Conservation (phyloP, 2,329 filamentous ascomycete species). For the Penicillium concentricum region DNA sequence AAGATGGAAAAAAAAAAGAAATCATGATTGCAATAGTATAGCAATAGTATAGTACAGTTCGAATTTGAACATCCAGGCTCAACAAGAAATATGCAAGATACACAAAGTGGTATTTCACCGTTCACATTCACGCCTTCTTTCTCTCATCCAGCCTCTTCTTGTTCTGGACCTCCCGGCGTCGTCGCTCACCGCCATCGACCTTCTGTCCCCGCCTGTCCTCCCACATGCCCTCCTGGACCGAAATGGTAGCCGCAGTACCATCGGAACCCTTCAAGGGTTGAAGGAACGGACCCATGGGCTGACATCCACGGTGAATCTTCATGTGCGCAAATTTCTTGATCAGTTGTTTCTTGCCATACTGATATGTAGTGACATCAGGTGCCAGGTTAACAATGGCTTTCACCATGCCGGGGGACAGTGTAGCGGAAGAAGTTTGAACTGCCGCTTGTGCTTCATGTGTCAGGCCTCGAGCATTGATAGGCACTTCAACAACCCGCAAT, state of each 20-base stretch:
- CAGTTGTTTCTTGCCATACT: slow-evolving; percentile 40
- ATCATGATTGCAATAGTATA: slow-evolving; percentile 12
- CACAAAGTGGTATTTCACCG: slow-evolving; percentile 9
- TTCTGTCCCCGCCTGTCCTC: slow-evolving; percentile 83
- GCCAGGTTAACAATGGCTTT: slow-evolving; percentile 62
- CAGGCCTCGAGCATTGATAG: slow-evolving; percentile 34
- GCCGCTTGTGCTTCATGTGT: slow-evolving; percentile 26
- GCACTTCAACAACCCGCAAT: slow-evolving; percentile 58
- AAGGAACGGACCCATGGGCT: slow-evolving; percentile 73
- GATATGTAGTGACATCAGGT: slow-evolving; percentile 57
- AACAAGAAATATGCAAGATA: slow-evolving; percentile 20
- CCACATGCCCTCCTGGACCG: slow-evolving; percentile 85
- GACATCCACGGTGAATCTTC: slow-evolving; percentile 64
- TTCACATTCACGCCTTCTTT: slow-evolving; percentile 53
- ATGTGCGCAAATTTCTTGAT: slow-evolving; percentile 62
- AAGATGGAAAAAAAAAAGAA: neutral
- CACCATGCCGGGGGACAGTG: slow-evolving; percentile 54
- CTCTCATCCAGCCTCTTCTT: slow-evolving; percentile 80
- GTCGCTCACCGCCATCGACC: slow-evolving; percentile 93
- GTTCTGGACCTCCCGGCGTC: slow-evolving; percentile 79
- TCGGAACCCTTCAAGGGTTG: slow-evolving; percentile 63
- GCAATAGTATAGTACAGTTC: slow-evolving; percentile 23
- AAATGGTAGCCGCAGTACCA: slow-evolving; percentile 63
- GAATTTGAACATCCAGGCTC: slow-evolving; percentile 13
- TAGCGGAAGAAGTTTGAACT: slow-evolving; percentile 49